These are phyloP conservation scores for Geum urbanum DNA, from an alignment of 306 rosid species.

Conservation along the genomic window DNA sequence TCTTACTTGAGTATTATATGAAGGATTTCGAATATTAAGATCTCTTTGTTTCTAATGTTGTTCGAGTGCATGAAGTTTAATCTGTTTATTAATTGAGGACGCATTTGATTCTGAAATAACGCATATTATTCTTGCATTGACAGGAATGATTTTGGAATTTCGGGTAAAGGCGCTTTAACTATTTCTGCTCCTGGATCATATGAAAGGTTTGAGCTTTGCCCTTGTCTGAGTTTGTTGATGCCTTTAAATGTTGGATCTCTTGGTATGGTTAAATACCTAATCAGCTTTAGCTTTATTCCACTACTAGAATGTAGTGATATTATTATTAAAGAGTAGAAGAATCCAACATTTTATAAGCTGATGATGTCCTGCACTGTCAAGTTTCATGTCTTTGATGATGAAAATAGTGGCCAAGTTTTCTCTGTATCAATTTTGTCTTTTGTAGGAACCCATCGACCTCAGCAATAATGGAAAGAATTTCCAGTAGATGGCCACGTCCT, in stretches of 20 bases:
- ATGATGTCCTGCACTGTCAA: background rate
- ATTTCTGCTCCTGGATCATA: constrained; percentile 66
- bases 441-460: constrained; percentile 72
- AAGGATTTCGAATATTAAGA: background rate
- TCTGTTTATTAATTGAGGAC: background rate
- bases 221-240: constrained; percentile 8
- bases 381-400: constrained; percentile 3
- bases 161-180: constrained; percentile 48
- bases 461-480: constrained; percentile 93
- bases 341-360: background rate
- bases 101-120: constrained; percentile 13
- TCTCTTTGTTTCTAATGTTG: background rate
- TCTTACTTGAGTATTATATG: background rate
- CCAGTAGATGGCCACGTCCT: constrained; percentile 99
- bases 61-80: background rate
- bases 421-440: constrained; percentile 24
- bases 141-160: constrained; percentile 65
- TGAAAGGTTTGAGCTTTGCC: constrained; percentile 58
- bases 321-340: background rate
- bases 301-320: background rate
- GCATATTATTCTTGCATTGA: constrained; percentile 23
- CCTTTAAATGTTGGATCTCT: background rate
- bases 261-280: background rate
- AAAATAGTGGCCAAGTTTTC: constrained; percentile 13
- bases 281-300: background rate